phyloP scores from a whole-genome alignment of 345 rosid species.

The Brassica rapa region DNA sequence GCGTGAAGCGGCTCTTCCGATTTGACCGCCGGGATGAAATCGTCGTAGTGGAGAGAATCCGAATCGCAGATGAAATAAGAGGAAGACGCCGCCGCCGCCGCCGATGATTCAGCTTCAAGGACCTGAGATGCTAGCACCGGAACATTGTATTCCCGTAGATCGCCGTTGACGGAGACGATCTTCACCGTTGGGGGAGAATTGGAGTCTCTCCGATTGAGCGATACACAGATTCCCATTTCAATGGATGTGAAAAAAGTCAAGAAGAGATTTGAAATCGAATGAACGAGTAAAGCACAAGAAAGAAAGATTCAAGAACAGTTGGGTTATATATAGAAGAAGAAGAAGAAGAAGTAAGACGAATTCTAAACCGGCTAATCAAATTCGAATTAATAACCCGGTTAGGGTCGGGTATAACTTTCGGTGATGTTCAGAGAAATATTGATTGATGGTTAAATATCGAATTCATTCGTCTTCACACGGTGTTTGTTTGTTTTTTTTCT shows the following conservation, averaged over 20 bases:
- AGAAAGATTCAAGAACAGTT: slow-evolving; percentile 11
- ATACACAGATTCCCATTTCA: slow-evolving; percentile 62
- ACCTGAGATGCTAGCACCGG: slow-evolving; percentile 60
- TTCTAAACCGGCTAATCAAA: slow-evolving; percentile 18
- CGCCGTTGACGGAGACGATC: slow-evolving; percentile 65
- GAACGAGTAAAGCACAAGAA: slow-evolving; percentile 4
- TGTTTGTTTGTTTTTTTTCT: neutral
- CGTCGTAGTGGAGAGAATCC: slow-evolving; percentile 63
- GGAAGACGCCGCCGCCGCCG: slow-evolving; percentile 30
- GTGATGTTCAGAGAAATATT: neutral
- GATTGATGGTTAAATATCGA: neutral
- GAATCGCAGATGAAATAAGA: slow-evolving; percentile 62
- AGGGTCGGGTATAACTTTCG: neutral
- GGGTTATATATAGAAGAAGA: slow-evolving; percentile 22
- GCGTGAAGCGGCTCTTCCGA: slow-evolving; percentile 42
- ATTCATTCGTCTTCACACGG: slow-evolving; percentile 11
- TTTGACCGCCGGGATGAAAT: slow-evolving; percentile 54
- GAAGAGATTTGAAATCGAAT: neutral
- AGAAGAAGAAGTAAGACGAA: neutral
- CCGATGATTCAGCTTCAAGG: slow-evolving; percentile 39
- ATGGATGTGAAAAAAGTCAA: neutral
- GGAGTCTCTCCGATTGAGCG: neutral
- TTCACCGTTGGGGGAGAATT: slow-evolving; percentile 45
- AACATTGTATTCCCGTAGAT: slow-evolving; percentile 57
- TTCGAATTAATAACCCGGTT: neutral